Base-by-base conservation (phyloP, 179 eudicot genomes). In the Heliamphora pulchella region DNA sequence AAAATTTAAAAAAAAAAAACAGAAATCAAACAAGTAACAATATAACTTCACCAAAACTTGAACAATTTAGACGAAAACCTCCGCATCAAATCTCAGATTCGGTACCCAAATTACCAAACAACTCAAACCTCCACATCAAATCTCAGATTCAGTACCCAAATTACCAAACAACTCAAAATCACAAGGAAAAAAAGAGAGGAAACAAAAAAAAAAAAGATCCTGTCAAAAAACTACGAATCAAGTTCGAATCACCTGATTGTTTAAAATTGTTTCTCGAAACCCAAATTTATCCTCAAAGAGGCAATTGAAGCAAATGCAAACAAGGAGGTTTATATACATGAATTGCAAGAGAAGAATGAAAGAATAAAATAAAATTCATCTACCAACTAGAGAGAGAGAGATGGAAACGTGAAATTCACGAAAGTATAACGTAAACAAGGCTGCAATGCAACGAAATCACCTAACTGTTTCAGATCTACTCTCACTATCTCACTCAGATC, bases 371-470 rank as follows among this genome's bases (percentile, higher is more conserved):
- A 6, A 3, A 53, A 47, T 15, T 46, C 43, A 31, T 46, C 81
- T 59, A 78, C 80, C 84, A 71, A 78, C 84, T 43, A 78, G 80
- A 65, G 61, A 83, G 80, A 79, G 7, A 57, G 55, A 59, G 63
- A 61, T 15, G 3, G 57, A 82, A 74, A 54, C 81, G 81, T 84
- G 57, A 84, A 67, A 78, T 67, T 8, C 59, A 84, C 83, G 86
- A 57, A 65, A 67, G 81, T 67, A 57, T 1, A 67, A 55, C 57
- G 39, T 54, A 80, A 80, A 15, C 78, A 80, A 65, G 66, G 76
- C 74, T 67, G 72, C 53, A 67, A 55, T 9, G 54, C 54, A 41
- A 78, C 54, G 53, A 67, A 57, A 68, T 67, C 5, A 59, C n/a
- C 79, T 48, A 65, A 65, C 5, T 5, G 61, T 39, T 66, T 78